Evolutionary conservation across 352 stramenopile genomes (phyloP), one percentile per base, ranked within the genome.

Genomic region (Globisporangium spiculum): DNA sequence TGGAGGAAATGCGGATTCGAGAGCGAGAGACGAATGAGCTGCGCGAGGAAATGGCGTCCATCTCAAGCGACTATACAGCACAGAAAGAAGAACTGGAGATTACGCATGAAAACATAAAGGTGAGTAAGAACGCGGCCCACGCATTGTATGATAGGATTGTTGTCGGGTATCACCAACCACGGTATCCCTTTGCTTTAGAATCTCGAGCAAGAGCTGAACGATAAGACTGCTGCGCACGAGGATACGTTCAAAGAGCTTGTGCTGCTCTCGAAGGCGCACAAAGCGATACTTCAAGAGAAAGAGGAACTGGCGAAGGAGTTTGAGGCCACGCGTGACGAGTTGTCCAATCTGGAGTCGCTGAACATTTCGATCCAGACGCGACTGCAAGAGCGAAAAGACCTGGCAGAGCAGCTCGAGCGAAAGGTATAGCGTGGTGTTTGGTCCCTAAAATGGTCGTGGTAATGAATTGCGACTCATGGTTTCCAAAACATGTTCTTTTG

Each of bases 181-280:
- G 20, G 63, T 10, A 68, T 9, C 3, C 60, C 20, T 18, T 50
- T 12, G 32, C 12, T 6, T 38, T 57, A 94, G 84, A 75, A 74
- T 65, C 57, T 93, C 26, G 77, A 89, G 68, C 72, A 80, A n/a
- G 78, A 92, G 53, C 44, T 92, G 18, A 75, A 79, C 27, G 83
- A 91, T 30, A 75, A 89, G 44, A 78, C 80, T 0, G 63, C 80
- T 10, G 79, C 83, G 20, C 80, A 85, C 41, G 85, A 93, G 44
- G 83, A 73, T 48, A 88, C 83, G 24, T 95, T 91, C 72, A 92
- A 90, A 58, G 84, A 95, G 65, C 73, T 95, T 1, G 84, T 95
- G 4, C 54, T 95, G 56, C 63, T 95, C 6, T 84, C 85, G 7
- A 95, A 95, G 62, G 87, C 84, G 2, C 84, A 95, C 69, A 91